These are phyloP conservation scores for Hyphochytrium catenoides DNA, from an alignment of 352 stramenopile species.

Conservation along the genomic window DNA sequence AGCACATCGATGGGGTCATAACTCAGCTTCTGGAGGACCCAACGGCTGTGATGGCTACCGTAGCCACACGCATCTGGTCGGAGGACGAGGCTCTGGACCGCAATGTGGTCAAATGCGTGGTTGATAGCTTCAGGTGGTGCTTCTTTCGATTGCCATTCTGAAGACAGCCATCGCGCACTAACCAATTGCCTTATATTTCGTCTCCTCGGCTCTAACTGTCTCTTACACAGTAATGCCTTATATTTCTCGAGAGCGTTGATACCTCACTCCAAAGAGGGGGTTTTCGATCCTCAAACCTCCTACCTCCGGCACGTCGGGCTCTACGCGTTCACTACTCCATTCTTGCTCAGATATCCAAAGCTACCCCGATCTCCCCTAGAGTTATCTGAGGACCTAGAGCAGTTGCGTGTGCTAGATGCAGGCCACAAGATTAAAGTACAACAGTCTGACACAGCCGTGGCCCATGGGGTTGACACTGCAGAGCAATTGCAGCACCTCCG, in stretches of 20 bases:
- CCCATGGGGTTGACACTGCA: too few species aligned
- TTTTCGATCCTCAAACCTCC: conserved; percentile 18
- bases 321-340: conserved; percentile 47
- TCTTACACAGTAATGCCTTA: conserved; percentile 27
- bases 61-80: conserved; percentile 28
- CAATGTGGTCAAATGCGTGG: conserved; percentile 50
- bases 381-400: conserved; percentile 41
- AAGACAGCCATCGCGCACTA: too few species aligned
- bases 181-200: not conserved
- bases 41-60: conserved; percentile 38
- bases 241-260: conserved; percentile 60
- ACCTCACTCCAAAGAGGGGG: conserved; percentile 31
- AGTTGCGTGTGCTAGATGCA: conserved; percentile 47
- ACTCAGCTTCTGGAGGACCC: conserved; percentile 21
- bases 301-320: conserved; percentile 49
- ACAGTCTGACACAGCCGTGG: too few species aligned
- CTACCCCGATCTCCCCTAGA: conserved; percentile 27
- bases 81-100: conserved; percentile 24
- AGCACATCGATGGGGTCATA: conserved; percentile 40
- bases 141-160: not conserved
- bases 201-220: not conserved
- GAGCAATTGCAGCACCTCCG: too few species aligned
- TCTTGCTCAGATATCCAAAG: conserved; percentile 32
- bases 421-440: conserved; percentile 43
- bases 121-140: conserved; percentile 23